A percentile compares a stretch with the other conserved stretches of the same genome.
phyloP scores from a whole-genome alignment of 257 asterid species.

The Fraxinus pennsylvanica region DNA sequence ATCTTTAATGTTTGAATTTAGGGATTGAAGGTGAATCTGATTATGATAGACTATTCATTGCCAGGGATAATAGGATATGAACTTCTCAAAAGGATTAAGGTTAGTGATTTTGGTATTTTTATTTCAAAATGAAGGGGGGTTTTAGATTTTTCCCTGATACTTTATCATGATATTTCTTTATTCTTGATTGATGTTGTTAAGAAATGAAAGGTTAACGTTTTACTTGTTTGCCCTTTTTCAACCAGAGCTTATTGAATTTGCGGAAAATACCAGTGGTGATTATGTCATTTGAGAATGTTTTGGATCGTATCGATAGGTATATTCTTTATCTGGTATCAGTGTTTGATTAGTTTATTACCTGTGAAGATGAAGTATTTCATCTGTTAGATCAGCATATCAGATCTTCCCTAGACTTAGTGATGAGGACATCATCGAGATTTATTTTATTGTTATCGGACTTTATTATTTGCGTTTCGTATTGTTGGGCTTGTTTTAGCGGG shows the following conservation, averaged over 20 bases:
- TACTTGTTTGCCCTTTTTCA: background rate
- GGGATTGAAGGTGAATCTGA: slow-evolving; percentile 83
- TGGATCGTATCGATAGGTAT: slow-evolving; percentile 80
- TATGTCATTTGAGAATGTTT: slow-evolving; percentile 81
- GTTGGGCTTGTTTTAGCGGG: too few relatives aligned
- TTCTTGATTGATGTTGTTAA: background rate
- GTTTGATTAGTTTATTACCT: background rate
- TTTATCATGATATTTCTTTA: background rate
- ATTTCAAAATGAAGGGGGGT: too few relatives aligned
- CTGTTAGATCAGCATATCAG: too few relatives aligned
- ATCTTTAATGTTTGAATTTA: slow-evolving; percentile 25
- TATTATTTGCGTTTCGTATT: too few relatives aligned
- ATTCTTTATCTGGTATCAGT: background rate
- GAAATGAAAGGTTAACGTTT: background rate
- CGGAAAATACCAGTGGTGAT: slow-evolving; percentile 79
- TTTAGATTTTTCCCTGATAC: background rate
- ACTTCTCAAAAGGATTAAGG: slow-evolving; percentile 88
- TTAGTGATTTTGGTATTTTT: slow-evolving; percentile 21
- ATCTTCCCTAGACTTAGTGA: background rate
- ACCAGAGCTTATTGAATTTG: slow-evolving; percentile 69
- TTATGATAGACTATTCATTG: slow-evolving; percentile 91
- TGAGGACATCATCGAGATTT: too few relatives aligned
- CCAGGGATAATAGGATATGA: slow-evolving; percentile 99
- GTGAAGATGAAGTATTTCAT: background rate
- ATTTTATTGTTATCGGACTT: too few relatives aligned